These are phyloP conservation scores for Sicyos edulis DNA, from an alignment of 306 rosid species.

Conservation along the genomic window DNA sequence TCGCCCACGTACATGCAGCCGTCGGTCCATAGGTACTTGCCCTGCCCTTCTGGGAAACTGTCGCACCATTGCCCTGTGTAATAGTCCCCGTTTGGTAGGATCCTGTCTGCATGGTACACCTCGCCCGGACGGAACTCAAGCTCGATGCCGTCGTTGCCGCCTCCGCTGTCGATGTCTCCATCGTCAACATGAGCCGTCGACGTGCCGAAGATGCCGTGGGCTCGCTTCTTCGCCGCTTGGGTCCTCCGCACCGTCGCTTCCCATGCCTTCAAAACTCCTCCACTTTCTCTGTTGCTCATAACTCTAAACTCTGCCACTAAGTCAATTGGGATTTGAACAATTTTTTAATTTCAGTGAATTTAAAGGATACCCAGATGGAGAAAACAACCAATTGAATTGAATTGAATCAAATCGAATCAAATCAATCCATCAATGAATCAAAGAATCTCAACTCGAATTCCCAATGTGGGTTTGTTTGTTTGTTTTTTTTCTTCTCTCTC, in stretches of 20 bases:
- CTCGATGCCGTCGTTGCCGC: slow-evolving; percentile 21
- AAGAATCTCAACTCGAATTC: slow-evolving; percentile 16
- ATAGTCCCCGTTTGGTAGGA: slow-evolving; percentile 79
- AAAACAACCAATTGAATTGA: slow-evolving; percentile 19
- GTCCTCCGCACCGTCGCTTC: slow-evolving; percentile 80
- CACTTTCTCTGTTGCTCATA: slow-evolving; percentile 64
- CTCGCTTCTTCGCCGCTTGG: slow-evolving; percentile 74
- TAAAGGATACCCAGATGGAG: slow-evolving; percentile 25
- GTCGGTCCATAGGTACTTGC: slow-evolving; percentile 79
- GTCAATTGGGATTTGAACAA: neutral
- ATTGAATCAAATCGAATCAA: neutral
- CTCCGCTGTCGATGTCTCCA: slow-evolving; percentile 16
- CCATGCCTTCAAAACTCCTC: slow-evolving; percentile 84
- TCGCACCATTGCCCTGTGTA: slow-evolving; percentile 79
- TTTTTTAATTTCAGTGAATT: neutral
- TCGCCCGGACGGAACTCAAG: slow-evolving; percentile 26
- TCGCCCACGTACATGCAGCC: slow-evolving; percentile 86
- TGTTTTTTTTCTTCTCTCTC: neutral
- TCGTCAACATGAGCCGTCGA: slow-evolving; percentile 28
- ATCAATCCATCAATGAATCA: slow-evolving; percentile 15
- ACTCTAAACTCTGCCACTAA: neutral
- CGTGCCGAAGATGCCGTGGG: slow-evolving; percentile 72
- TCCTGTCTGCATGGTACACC: slow-evolving; percentile 48
- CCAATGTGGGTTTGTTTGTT: neutral
- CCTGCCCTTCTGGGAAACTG: slow-evolving; percentile 68